A percentile compares a stretch with the other conserved stretches of the same genome.
phyloP scores from a whole-genome alignment of 257 asterid genomes.

The Jasminum sambac region DNA sequence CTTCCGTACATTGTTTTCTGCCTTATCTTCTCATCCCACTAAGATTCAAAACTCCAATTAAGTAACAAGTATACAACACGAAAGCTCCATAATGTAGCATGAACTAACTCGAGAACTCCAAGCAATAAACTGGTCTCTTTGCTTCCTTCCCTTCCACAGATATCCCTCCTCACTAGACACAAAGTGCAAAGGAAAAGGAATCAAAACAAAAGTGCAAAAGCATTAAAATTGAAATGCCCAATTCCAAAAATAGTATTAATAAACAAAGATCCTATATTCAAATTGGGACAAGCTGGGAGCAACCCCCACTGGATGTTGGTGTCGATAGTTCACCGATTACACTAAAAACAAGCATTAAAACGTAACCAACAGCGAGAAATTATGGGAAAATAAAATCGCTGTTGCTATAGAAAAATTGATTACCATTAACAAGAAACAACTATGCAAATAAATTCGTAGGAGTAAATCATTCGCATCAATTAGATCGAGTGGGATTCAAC shows the following conservation, averaged over 20 bases:
- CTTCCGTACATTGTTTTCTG: conserved; percentile 74
- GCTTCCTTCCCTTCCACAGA: conserved; percentile 25
- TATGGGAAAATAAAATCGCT: too few relatives aligned
- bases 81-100: conserved; percentile 15
- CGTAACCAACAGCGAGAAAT: too few relatives aligned
- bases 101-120: conserved; percentile 11
- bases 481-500: too few relatives aligned
- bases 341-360: too few relatives aligned
- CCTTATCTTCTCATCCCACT: conserved; percentile 22
- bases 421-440: too few relatives aligned
- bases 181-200: conserved; percentile 9
- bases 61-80: conserved; percentile 20
- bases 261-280: conserved; percentile 12
- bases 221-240: conserved; percentile 2
- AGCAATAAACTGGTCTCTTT: conserved; percentile 10
- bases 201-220: conserved; percentile 5
- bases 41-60: conserved; percentile 15
- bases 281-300: background rate
- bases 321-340: too few relatives aligned
- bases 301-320: too few relatives aligned
- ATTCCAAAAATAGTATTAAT: conserved; percentile 2
- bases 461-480: too few relatives aligned
- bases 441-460: too few relatives aligned
- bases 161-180: conserved; percentile 22
- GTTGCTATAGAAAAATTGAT: too few relatives aligned